phyloP scores from a whole-genome alignment of 2,329 filamentous ascomycete species.

The Trichophyton verrucosum region DNA sequence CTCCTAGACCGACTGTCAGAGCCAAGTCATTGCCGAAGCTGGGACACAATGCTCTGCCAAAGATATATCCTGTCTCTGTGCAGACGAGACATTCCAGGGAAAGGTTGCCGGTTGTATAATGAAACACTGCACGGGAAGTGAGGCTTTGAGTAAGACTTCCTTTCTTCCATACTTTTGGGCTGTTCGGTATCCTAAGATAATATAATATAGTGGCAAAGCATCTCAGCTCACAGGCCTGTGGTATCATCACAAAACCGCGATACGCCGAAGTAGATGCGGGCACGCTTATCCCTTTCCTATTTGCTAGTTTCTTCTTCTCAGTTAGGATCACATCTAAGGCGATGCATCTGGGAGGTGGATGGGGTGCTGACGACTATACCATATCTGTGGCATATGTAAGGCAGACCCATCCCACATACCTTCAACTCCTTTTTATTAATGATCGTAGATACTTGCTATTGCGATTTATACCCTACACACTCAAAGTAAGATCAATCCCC shows the following conservation, averaged over 20 bases:
- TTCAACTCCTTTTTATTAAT: neutral
- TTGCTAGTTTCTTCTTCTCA: neutral
- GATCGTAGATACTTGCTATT: neutral
- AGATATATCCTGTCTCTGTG: neutral
- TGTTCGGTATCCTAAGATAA: neutral
- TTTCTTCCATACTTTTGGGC: neutral
- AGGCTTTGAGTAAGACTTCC: neutral
- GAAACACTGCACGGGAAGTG: neutral
- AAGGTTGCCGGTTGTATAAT: neutral
- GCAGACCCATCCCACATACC: neutral
- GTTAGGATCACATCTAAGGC: neutral
- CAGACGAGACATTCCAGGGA: neutral
- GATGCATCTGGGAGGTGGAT: neutral
- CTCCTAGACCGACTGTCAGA: neutral
- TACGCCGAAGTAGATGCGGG: neutral
- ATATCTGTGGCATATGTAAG: neutral
- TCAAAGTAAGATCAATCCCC: neutral
- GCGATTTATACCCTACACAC: neutral
- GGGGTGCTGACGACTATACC: neutral
- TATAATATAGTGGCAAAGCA: neutral
- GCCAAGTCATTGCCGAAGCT: neutral
- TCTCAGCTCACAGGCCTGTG: neutral
- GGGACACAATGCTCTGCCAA: neutral
- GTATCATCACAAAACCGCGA: neutral
- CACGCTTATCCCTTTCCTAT: neutral